Percentiles rank a stretch among this genome's conserved stretches.
These are phyloP conservation scores for Ascosphaera aggregata DNA, from an alignment of 2,329 filamentous ascomycete genomes.

Conservation along the genomic window DNA sequence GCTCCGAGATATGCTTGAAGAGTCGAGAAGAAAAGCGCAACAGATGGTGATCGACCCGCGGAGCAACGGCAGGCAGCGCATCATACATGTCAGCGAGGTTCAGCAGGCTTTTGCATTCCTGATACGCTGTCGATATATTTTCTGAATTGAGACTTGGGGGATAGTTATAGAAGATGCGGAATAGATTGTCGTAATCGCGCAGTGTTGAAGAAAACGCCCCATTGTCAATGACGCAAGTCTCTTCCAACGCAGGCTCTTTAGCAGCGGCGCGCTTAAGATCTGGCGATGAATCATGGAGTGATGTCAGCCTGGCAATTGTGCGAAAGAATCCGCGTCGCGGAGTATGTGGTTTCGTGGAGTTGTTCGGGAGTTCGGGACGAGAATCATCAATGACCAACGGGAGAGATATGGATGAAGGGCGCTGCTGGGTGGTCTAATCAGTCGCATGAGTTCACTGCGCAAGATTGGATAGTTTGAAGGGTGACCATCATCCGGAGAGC, in stretches of 20 bases:
- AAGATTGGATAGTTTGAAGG: too few relatives aligned
- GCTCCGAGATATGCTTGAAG: slow-evolving; percentile 94
- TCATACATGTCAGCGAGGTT: slow-evolving; percentile 88
- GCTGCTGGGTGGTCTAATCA: slow-evolving; percentile 1
- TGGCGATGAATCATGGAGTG: slow-evolving; percentile 29
- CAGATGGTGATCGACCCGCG: slow-evolving; percentile 79
- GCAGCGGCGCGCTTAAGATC: slow-evolving; percentile 16
- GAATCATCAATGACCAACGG: neutral
- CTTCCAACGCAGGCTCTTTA: slow-evolving; percentile 30
- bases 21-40: slow-evolving; percentile 74
- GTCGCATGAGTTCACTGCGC: slow-evolving; percentile 3
- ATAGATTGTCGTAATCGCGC: slow-evolving; percentile 86
- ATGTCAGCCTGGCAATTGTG: slow-evolving; percentile 56
- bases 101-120: slow-evolving; percentile 79
- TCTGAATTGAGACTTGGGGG: slow-evolving; percentile 57
- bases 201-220: slow-evolving; percentile 38
- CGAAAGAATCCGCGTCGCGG: slow-evolving; percentile 56
- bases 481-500: slow-evolving; percentile 1
- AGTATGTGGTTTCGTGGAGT: slow-evolving; percentile 32
- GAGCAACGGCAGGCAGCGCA: slow-evolving; percentile 65
- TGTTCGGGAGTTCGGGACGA: neutral
- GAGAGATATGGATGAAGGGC: neutral
- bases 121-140: slow-evolving; percentile 80
- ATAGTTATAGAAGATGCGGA: slow-evolving; percentile 91
- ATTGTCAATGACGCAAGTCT: slow-evolving; percentile 7